These are phyloP conservation scores for Aspergillus hancockii DNA, from an alignment of 495 filamentous ascomycete genomes.

Conservation along the genomic window DNA sequence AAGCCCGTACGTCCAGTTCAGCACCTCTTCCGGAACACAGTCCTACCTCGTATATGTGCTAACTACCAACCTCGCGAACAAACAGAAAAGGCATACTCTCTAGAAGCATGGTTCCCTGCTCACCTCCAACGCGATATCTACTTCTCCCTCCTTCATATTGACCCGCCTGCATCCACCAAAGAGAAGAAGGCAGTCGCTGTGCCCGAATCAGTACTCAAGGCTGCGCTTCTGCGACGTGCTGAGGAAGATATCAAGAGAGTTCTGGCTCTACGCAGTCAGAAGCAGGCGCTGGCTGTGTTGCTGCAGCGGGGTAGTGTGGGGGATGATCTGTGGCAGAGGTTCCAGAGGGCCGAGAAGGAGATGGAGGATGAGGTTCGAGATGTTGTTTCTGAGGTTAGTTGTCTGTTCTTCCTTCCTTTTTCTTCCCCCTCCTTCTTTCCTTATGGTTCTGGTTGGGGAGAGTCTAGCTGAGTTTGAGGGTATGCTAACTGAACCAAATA, in stretches of 20 bases:
- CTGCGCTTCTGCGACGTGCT: conserved; percentile 86
- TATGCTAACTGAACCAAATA: not conserved
- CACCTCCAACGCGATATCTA: conserved; percentile 94
- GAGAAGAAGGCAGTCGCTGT: conserved; percentile 72
- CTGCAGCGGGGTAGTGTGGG: conserved; percentile 90
- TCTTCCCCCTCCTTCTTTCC: conserved; percentile 2
- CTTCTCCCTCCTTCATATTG: conserved; percentile 84
- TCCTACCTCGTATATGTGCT: not conserved
- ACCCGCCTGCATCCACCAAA: conserved; percentile 56
- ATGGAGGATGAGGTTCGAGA: conserved; percentile 95
- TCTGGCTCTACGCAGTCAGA: conserved; percentile 79
- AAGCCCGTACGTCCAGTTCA: conserved; percentile 63
- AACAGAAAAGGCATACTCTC: conserved; percentile 70
- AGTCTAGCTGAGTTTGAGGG: not conserved
- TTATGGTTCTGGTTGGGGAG: not conserved
- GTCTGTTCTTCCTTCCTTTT: too few species aligned
- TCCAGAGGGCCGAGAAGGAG: conserved; percentile 89
- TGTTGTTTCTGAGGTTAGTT: conserved; percentile 84
- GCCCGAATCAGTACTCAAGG: conserved; percentile 83
- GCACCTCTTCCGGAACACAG: not conserved
- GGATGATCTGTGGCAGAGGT: conserved; percentile 94
- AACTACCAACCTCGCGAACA: not conserved
- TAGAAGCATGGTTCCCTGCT: conserved; percentile 89
- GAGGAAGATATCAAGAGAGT: conserved; percentile 90
- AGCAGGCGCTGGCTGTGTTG: conserved; percentile 78